These are phyloP conservation scores for Aspergillus chevalieri DNA, from an alignment of 2,329 filamentous ascomycete genomes.

Conservation along the genomic window DNA sequence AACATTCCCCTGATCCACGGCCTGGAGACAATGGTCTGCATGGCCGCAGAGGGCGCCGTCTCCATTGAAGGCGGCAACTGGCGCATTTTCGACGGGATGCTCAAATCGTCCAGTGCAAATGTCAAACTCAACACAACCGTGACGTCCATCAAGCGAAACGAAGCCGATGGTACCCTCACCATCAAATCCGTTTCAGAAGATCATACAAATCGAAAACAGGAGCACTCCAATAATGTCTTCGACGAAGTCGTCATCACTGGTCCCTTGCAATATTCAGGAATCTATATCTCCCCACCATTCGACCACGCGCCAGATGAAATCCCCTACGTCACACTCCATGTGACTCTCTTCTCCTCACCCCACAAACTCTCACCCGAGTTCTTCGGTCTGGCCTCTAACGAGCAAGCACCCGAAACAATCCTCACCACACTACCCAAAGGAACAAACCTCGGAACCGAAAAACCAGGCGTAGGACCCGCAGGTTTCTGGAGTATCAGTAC, in stretches of 20 bases:
- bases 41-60: slow-evolving; percentile 80
- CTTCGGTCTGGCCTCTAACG: slow-evolving; percentile 57
- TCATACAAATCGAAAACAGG: slow-evolving; percentile 4
- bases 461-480: slow-evolving; percentile 60
- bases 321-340: slow-evolving; percentile 81
- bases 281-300: slow-evolving; percentile 46
- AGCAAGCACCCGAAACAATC: slow-evolving; percentile 62
- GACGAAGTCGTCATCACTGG: slow-evolving; percentile 78
- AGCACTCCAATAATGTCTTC: slow-evolving; percentile 41
- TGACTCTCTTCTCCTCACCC: slow-evolving; percentile 80
- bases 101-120: slow-evolving; percentile 56
- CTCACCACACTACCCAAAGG: slow-evolving; percentile 70
- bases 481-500: slow-evolving; percentile 84
- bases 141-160: slow-evolving; percentile 46
- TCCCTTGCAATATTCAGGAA: slow-evolving; percentile 73
- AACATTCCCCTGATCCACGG: slow-evolving; percentile 84
- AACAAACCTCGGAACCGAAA: slow-evolving; percentile 32
- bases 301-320: slow-evolving; percentile 61
- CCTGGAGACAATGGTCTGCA: slow-evolving; percentile 82
- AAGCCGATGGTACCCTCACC: slow-evolving; percentile 36
- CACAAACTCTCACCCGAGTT: slow-evolving; percentile 63
- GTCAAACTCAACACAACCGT: slow-evolving; percentile 65
- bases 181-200: slow-evolving; percentile 32
- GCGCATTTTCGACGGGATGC: slow-evolving; percentile 84
- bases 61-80: slow-evolving; percentile 81